Percentiles rank a stretch among this genome's conserved stretches.
These are phyloP conservation scores for Amanita pseudoporphyria DNA, from an alignment of 768 basidiomycete species.

Conservation along the genomic window DNA sequence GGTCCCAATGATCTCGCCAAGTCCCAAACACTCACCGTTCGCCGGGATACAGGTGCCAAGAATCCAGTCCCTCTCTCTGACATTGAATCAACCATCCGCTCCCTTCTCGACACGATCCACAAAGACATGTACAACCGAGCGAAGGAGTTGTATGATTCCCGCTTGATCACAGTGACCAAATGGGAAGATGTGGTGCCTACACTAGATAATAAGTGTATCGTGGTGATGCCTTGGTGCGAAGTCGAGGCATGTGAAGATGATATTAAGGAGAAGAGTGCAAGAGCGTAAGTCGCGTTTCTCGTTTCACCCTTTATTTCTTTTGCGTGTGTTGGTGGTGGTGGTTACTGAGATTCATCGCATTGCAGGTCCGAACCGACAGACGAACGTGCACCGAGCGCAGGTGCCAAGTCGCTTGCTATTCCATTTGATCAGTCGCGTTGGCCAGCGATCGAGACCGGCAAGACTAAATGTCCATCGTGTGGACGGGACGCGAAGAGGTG, in stretches of 20 bases:
- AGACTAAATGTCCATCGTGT: slow-evolving; percentile 88
- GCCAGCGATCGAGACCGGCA: slow-evolving; percentile 68
- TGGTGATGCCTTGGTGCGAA: slow-evolving; percentile 96
- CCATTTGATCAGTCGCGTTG: slow-evolving; percentile 89
- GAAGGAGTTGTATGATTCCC: slow-evolving; percentile 58
- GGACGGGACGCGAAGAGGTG: slow-evolving; percentile 85
- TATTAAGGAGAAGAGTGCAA: slow-evolving; percentile 90
- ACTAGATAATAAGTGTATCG: slow-evolving; percentile 80
- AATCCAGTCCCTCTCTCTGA: slow-evolving; percentile 32
- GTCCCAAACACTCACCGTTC: slow-evolving; percentile 72
- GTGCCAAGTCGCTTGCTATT: slow-evolving; percentile 94
- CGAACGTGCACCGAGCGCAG: slow-evolving; percentile 92
- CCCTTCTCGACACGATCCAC: slow-evolving; percentile 81
- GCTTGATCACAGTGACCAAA: slow-evolving; percentile 61
- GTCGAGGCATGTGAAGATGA: slow-evolving; percentile 89
- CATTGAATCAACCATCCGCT: slow-evolving; percentile 38
- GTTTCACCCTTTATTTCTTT: slow-evolving; percentile 11
- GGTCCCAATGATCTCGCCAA: slow-evolving; percentile 89
- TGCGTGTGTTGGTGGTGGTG: slow-evolving; percentile 9
- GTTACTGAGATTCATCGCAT: slow-evolving; percentile 9
- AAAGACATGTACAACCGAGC: slow-evolving; percentile 80
- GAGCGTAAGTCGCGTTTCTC: slow-evolving; percentile 44
- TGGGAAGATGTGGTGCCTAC: slow-evolving; percentile 94
- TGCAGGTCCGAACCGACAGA: slow-evolving; percentile 78
- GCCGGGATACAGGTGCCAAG: slow-evolving; percentile 55